Conservation (phyloP, 352 stramenopile genomes). For the Phytophthora foliorum region DNA sequence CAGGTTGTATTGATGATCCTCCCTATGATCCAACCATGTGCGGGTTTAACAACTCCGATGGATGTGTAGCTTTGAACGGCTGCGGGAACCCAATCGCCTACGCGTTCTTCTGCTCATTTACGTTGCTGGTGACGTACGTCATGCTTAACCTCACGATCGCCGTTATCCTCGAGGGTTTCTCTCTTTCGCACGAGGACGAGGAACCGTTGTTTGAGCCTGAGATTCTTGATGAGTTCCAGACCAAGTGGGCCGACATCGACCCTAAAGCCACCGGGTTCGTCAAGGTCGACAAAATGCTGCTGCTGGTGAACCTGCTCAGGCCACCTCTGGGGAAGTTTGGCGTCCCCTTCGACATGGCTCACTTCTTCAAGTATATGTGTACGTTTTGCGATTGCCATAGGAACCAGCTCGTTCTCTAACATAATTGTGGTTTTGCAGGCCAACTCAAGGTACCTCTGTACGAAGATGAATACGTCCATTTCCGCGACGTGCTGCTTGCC, state of each 20-base stretch:
- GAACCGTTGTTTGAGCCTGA: conserved; percentile 90
- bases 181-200: conserved; percentile 83
- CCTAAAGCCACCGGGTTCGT: conserved; percentile 89
- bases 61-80: conserved; percentile 76
- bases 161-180: conserved; percentile 95
- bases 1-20: conserved; percentile 70
- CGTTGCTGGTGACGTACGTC: conserved; percentile 94
- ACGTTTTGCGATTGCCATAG: conserved; percentile 22
- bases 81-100: conserved; percentile 78
- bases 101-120: conserved; percentile 89
- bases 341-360: conserved; percentile 49
- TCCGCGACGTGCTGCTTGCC: conserved; percentile 88
- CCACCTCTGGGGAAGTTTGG: conserved; percentile 77
- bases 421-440: conserved; percentile 33
- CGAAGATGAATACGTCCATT: conserved; percentile 84
- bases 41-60: conserved; percentile 74
- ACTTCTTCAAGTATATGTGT: conserved; percentile 72
- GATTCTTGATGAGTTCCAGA: conserved; percentile 91
- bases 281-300: conserved; percentile 70
- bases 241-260: conserved; percentile 92
- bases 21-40: conserved; percentile 71
- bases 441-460: conserved; percentile 85
- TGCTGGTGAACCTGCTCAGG: conserved; percentile 81
- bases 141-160: conserved; percentile 96
- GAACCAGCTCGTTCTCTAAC: background rate